phyloP scores from a whole-genome alignment of 2,329 filamentous ascomycete genomes.

The Epichloe sp. region DNA sequence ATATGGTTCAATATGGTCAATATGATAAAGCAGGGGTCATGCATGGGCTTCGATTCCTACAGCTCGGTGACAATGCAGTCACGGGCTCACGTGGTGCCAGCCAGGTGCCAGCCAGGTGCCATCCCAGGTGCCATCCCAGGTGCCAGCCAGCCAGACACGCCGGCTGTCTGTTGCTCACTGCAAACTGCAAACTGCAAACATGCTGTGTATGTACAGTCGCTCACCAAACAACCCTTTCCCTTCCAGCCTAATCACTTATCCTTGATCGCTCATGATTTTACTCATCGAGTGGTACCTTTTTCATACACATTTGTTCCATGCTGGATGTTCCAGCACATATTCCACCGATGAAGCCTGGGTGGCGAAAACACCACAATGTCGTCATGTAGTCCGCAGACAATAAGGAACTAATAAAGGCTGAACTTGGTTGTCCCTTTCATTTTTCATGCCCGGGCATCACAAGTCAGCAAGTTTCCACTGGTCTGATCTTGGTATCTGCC shows the following conservation, averaged over 20 bases:
- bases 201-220: too few relatives aligned
- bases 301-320: not conserved
- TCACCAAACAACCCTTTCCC: too few relatives aligned
- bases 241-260: too few relatives aligned
- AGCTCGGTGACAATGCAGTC: slow-evolving; percentile 1
- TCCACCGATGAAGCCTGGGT: not conserved
- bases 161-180: too few relatives aligned
- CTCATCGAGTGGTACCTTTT: not conserved
- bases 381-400: too few relatives aligned
- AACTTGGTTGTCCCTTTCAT: not conserved
- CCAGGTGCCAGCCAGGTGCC: not conserved
- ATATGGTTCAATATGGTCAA: not conserved
- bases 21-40: not conserved
- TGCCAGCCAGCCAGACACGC: not conserved
- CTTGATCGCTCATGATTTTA: not conserved
- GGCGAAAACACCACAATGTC: not conserved
- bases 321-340: not conserved
- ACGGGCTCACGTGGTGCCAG: not conserved
- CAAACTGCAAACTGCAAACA: too few relatives aligned
- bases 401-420: not conserved
- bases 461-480: not conserved
- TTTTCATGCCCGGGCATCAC: too few relatives aligned
- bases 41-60: not conserved
- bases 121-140: not conserved
- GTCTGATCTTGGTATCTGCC: not conserved